These are phyloP conservation scores for Candida nitratophila DNA, from an alignment of 805 yeast genomes.

Conservation along the genomic window DNA sequence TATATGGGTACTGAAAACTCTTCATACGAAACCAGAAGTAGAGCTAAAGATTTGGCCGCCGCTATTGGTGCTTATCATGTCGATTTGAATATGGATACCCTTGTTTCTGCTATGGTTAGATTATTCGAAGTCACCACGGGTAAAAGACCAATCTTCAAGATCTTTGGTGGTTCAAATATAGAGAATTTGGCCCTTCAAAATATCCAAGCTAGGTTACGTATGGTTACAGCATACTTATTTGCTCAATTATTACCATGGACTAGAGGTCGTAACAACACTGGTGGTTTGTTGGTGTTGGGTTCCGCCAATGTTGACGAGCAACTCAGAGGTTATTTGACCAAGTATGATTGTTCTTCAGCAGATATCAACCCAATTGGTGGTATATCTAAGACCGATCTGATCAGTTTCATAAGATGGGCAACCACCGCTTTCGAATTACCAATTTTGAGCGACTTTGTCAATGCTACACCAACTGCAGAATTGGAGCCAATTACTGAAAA, in stretches of 20 bases:
- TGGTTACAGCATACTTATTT: constrained; percentile 90
- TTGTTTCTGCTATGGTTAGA: constrained; percentile 65
- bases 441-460: constrained; percentile 66
- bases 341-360: constrained; percentile 95
- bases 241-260: constrained; percentile 97
- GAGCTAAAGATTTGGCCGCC: constrained; percentile 72
- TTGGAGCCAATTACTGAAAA: constrained; percentile 90
- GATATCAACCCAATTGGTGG: constrained; percentile 99
- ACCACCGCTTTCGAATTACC: constrained; percentile 64
- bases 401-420: constrained; percentile 80
- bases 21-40: constrained; percentile 72
- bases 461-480: constrained; percentile 97
- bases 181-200: constrained; percentile 95
- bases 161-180: constrained; percentile 87
- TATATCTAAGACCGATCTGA: constrained; percentile 88
- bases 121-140: constrained; percentile 90
- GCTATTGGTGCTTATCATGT: constrained; percentile 85
- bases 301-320: constrained; percentile 98
- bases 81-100: constrained; percentile 84
- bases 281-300: constrained; percentile 86
- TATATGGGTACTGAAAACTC: constrained; percentile 97
- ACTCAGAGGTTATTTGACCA: constrained; percentile 89
- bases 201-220: constrained; percentile 91
- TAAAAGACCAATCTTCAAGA: constrained; percentile 77
- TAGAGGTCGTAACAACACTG: constrained; percentile 56